Percentiles rank a stretch among this genome's conserved stretches.
These are phyloP conservation scores for Chaetoscypha palmicola DNA, from an alignment of 2,329 filamentous ascomycete genomes.

Conservation along the genomic window DNA sequence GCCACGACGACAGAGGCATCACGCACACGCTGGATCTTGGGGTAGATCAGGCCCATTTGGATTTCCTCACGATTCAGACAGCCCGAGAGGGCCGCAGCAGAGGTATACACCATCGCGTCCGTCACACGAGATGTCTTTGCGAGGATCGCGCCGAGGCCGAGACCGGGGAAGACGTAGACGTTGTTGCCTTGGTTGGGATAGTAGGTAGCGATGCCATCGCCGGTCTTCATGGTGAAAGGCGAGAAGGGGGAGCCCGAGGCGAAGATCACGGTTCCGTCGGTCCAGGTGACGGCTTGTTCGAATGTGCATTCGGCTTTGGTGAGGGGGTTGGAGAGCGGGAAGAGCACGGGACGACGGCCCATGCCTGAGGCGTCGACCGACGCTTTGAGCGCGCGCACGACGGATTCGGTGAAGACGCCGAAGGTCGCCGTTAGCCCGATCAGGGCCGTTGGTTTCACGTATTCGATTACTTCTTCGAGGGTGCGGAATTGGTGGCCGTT, in stretches of 20 bases:
- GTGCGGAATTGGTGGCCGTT: slow-evolving; percentile 65
- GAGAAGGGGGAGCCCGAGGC: slow-evolving; percentile 92
- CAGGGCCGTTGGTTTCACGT: slow-evolving; percentile 89
- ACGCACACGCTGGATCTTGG: slow-evolving; percentile 81
- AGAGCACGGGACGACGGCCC: slow-evolving; percentile 81
- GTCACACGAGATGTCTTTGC: slow-evolving; percentile 82
- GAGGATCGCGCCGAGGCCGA: slow-evolving; percentile 88
- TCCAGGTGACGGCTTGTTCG: slow-evolving; percentile 85
- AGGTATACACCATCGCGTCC: slow-evolving; percentile 95
- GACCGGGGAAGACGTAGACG: slow-evolving; percentile 92
- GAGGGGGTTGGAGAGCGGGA: slow-evolving; percentile 92
- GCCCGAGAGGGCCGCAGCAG: slow-evolving; percentile 71
- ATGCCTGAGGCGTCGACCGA: slow-evolving; percentile 55
- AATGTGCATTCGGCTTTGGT: slow-evolving; percentile 98
- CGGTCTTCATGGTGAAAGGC: slow-evolving; percentile 57
- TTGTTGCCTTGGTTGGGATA: slow-evolving; percentile 80
- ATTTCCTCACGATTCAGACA: slow-evolving; percentile 77
- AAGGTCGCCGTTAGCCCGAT: slow-evolving; percentile 93
- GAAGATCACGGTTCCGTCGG: slow-evolving; percentile 85
- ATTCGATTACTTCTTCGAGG: slow-evolving; percentile 85
- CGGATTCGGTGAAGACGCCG: slow-evolving; percentile 84
- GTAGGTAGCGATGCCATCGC: slow-evolving; percentile 57
- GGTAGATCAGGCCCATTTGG: slow-evolving; percentile 81
- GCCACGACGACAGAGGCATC: slow-evolving; percentile 83
- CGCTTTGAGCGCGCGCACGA: slow-evolving; percentile 64